phyloP scores from a whole-genome alignment of 2,329 filamentous ascomycete genomes.

The Rhynchosporium secalis region DNA sequence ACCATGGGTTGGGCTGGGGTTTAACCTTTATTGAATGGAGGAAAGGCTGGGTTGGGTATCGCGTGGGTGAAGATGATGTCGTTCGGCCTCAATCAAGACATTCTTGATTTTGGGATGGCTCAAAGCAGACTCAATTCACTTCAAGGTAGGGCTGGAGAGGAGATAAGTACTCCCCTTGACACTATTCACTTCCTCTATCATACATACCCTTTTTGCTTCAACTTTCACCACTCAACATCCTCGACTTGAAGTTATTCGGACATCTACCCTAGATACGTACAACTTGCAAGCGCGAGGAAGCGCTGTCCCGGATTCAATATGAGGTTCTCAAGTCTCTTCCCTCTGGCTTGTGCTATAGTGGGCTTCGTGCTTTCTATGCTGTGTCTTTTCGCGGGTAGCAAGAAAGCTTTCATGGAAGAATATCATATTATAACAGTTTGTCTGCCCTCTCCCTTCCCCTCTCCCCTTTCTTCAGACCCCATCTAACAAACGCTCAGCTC shows the following conservation, averaged over 20 bases:
- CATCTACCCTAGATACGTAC: too few species aligned
- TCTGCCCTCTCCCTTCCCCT: not conserved
- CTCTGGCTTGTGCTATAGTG: slow-evolving; percentile 50
- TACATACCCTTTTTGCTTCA: not conserved
- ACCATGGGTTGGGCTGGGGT: not conserved
- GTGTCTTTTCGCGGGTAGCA: slow-evolving; percentile 61
- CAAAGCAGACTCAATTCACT: not conserved
- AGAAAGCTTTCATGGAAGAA: slow-evolving; percentile 55
- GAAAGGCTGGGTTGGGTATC: slow-evolving; percentile 1
- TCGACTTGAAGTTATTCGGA: too few species aligned
- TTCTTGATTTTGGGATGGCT: slow-evolving; percentile 10
- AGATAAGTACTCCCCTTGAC: slow-evolving; percentile 6
- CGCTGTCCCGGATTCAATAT: slow-evolving; percentile 38
- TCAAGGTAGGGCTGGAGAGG: not conserved
- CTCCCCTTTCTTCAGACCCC: slow-evolving; percentile 4
- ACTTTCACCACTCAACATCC: not conserved
- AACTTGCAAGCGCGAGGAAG: not conserved
- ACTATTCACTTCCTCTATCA: not conserved
- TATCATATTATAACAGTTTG: slow-evolving; percentile 57
- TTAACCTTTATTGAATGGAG: not conserved
- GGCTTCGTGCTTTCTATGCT: slow-evolving; percentile 60
- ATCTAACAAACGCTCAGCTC: slow-evolving; percentile 42
- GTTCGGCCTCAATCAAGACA: not conserved
- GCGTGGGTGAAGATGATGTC: slow-evolving; percentile 10
- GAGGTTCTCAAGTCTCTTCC: slow-evolving; percentile 51